Evolutionary conservation across 306 rosid species (phyloP).

Genomic region (Malus asiatica): DNA sequence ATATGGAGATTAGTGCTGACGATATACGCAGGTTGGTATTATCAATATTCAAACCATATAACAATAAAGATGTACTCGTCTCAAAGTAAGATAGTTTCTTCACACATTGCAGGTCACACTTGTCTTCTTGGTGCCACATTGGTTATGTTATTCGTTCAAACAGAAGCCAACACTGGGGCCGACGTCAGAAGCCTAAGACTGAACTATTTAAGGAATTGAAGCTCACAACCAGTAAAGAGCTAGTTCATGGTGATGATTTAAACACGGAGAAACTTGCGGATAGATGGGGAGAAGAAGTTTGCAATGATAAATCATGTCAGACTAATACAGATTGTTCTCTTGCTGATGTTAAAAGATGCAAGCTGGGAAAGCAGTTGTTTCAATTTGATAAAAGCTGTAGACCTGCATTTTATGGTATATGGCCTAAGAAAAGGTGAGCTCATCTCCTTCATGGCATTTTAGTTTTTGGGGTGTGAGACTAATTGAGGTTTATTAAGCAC

Average conservation of each 20-base stretch:
- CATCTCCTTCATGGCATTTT: conserved; percentile 3
- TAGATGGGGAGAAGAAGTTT: conserved; percentile 39
- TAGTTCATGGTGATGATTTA: conserved; percentile 41
- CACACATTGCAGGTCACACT: conserved; percentile 49
- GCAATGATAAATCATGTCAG: conserved; percentile 33
- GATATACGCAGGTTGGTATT: conserved; percentile 55
- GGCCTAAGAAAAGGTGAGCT: conserved; percentile 69
- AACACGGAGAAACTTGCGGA: conserved; percentile 44
- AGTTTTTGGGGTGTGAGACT: neutral
- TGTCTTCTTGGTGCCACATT: conserved; percentile 53
- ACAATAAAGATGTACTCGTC: neutral
- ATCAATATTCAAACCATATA: conserved; percentile 2
- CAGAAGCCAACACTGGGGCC: conserved; percentile 70
- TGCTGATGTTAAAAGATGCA: conserved; percentile 30
- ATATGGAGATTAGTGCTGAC: conserved; percentile 28
- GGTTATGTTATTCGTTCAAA: conserved; percentile 51
- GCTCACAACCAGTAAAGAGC: conserved; percentile 50
- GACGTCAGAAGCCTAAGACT: conserved; percentile 62
- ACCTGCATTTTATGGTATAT: conserved; percentile 88
- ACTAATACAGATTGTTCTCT: conserved; percentile 31
- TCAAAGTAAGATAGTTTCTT: neutral
- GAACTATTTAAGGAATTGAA: conserved; percentile 61
- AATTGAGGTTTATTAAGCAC: neutral
- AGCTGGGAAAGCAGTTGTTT: conserved; percentile 51
- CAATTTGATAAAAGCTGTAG: conserved; percentile 85